Conservation (phyloP, 441 rosid genomes). For the Kokia cookei region DNA sequence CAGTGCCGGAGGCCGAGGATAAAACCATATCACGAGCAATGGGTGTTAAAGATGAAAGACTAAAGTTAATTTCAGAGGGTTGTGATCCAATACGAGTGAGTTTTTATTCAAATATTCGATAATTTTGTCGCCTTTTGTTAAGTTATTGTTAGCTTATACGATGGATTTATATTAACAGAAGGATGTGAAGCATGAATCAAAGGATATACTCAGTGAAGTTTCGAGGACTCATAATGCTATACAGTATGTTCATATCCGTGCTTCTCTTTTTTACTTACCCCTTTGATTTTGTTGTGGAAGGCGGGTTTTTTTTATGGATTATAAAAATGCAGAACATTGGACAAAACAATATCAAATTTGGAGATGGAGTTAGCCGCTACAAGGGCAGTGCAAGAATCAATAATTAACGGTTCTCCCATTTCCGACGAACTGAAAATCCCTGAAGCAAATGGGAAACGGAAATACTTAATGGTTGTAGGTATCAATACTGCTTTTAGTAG, state of each 20-base stretch:
- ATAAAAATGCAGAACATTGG: slow-evolving; percentile 54
- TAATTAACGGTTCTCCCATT: slow-evolving; percentile 70
- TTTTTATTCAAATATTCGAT: slow-evolving; percentile 5
- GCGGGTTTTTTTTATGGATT: slow-evolving; percentile 11
- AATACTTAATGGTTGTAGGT: slow-evolving; percentile 80
- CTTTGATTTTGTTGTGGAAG: not conserved
- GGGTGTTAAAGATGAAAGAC: slow-evolving; percentile 36
- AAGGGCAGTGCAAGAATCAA: slow-evolving; percentile 78
- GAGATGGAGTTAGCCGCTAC: slow-evolving; percentile 89
- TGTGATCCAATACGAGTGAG: slow-evolving; percentile 68
- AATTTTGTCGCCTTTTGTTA: not conserved
- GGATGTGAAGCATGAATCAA: slow-evolving; percentile 48
- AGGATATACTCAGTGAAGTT: slow-evolving; percentile 53
- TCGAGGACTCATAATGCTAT: slow-evolving; percentile 70
- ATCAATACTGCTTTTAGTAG: slow-evolving; percentile 90
- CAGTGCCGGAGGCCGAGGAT: slow-evolving; percentile 73
- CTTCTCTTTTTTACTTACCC: not conserved
- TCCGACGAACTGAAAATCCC: slow-evolving; percentile 51
- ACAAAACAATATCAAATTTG: slow-evolving; percentile 70
- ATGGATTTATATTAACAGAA: slow-evolving; percentile 24
- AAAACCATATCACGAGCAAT: slow-evolving; percentile 36
- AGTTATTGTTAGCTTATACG: slow-evolving; percentile 3
- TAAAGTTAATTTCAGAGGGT: slow-evolving; percentile 57
- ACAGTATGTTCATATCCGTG: slow-evolving; percentile 42
- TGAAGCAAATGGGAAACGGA: slow-evolving; percentile 51